phyloP scores from a whole-genome alignment of 202 grass and related monocot species.

The Alloteropsis angusta region DNA sequence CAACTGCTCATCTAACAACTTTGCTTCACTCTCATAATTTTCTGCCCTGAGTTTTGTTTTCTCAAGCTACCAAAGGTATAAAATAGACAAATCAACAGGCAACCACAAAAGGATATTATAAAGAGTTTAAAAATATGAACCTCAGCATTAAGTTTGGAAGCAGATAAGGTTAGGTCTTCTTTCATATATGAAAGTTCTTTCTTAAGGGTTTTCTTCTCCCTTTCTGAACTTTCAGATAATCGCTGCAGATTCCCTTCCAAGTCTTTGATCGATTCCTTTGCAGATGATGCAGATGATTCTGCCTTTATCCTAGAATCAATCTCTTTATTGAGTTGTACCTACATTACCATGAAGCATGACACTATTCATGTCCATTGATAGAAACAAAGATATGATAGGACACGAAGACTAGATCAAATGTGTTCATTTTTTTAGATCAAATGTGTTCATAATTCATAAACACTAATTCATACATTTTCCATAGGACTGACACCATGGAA shows the following conservation, averaged over 20 bases:
- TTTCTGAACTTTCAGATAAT: slow-evolving; percentile 66
- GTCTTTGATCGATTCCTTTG: slow-evolving; percentile 61
- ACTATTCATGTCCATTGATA: slow-evolving; percentile 7
- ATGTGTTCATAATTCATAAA: neutral
- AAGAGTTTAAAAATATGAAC: slow-evolving; percentile 40
- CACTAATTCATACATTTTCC: neutral
- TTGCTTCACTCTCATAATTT: slow-evolving; percentile 56
- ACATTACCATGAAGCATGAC: slow-evolving; percentile 13
- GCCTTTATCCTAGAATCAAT: slow-evolving; percentile 46
- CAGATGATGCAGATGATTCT: slow-evolving; percentile 48
- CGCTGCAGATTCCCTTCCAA: slow-evolving; percentile 58
- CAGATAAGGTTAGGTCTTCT: slow-evolving; percentile 55
- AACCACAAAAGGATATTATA: slow-evolving; percentile 7
- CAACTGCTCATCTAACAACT: slow-evolving; percentile 59
- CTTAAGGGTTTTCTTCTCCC: slow-evolving; percentile 67
- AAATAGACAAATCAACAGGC: slow-evolving; percentile 28
- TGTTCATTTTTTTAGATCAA: neutral
- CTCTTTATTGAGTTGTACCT: slow-evolving; percentile 78
- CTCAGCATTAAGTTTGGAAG: slow-evolving; percentile 54
- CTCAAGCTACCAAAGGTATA: slow-evolving; percentile 59
- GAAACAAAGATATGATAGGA: slow-evolving; percentile 8
- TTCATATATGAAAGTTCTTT: slow-evolving; percentile 66
- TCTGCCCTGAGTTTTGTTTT: slow-evolving; percentile 60
- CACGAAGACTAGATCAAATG: neutral
- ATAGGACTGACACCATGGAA: neutral